Evolutionary conservation across 371 early-diverging fungal species (phyloP), one percentile per base, ranked within the genome.

Genomic region (Mortierella sp.): DNA sequence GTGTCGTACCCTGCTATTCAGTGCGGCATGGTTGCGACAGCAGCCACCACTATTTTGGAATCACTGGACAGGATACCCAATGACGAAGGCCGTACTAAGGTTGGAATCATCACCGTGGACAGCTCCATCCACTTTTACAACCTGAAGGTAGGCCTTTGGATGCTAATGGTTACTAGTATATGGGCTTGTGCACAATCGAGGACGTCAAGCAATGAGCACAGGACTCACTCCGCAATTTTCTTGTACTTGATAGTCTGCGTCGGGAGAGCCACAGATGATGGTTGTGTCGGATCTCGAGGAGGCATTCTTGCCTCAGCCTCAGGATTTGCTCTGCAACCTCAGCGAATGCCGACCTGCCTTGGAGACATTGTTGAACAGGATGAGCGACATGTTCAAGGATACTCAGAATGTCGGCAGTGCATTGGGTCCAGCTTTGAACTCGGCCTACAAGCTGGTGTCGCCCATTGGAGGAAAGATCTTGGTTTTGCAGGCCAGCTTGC

Each of bases 201-300:
- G 4, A 37, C 7, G 6, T 14, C 2, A 53, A 10, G 34, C 34
- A 66, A 50, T 11, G 63, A 26, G 14, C 14, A 2, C 19, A 16
- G 43, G n/a, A 19, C 45, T 24, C 22, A 39, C 61, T 39, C 43
- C 24, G 29, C 2, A 16, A 22, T 9, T 26, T 52, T 63, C 31
- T 45, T 26, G 24, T 40, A 58, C 55, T 10, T 19, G 11, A 40
- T 84, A 88, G 88, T 61, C 87, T 4, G 77, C 76, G 4, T 69
- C 88, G 8, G 75, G 91, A 5, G 97, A 97, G 78, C 97, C 99
- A 44, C 96, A 97, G 84, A 96, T 97, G 96, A 87, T 98, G 40
- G 95, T 97, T 7, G 96, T 97, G 1, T 89, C 95, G 6, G 98
- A 98, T 86, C 77, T 97, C 19, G 97, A 97, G 26, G 97, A 98